These are phyloP conservation scores for Alternaria rosae DNA, from an alignment of 2,329 filamentous ascomycete genomes.

Conservation along the genomic window DNA sequence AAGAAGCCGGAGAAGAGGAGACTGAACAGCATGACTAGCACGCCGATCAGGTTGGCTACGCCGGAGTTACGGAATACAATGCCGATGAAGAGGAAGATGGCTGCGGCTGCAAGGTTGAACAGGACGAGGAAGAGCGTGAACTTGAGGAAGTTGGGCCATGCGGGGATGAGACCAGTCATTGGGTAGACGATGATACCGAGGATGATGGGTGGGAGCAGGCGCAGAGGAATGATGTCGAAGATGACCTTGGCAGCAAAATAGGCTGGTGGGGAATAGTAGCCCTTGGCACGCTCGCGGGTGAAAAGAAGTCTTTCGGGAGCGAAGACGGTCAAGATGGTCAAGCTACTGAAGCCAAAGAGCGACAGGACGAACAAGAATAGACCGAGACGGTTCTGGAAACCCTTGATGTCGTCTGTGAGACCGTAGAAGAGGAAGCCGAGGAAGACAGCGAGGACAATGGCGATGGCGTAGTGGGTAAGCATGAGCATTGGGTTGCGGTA, in stretches of 20 bases:
- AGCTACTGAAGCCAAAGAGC: slow-evolving; percentile 93
- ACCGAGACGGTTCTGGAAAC: slow-evolving; percentile 96
- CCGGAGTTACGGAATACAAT: slow-evolving; percentile 91
- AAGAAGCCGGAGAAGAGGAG: slow-evolving; percentile 92
- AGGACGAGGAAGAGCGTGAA: slow-evolving; percentile 92
- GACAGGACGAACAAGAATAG: slow-evolving; percentile 98
- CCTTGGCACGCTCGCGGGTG: slow-evolving; percentile 91
- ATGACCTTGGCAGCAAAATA: slow-evolving; percentile 97
- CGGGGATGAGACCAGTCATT: slow-evolving; percentile 91
- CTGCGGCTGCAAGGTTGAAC: slow-evolving; percentile 93
- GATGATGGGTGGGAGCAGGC: slow-evolving; percentile 90
- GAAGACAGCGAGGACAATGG: slow-evolving; percentile 91
- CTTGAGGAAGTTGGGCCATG: slow-evolving; percentile 82
- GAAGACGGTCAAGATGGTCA: slow-evolving; percentile 94
- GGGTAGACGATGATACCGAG: slow-evolving; percentile 97
- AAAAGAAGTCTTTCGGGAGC: slow-evolving; percentile 90
- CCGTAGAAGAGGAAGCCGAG: slow-evolving; percentile 97
- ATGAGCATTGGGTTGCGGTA: slow-evolving; percentile 98
- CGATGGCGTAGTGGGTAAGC: slow-evolving; percentile 97
- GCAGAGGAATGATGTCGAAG: slow-evolving; percentile 96
- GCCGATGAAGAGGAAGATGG: slow-evolving; percentile 94
- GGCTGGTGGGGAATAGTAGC: slow-evolving; percentile 91
- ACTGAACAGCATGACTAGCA: slow-evolving; percentile 96
- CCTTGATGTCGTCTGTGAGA: slow-evolving; percentile 91
- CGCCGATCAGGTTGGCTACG: slow-evolving; percentile 92